Base-by-base conservation (phyloP, 306 rosid species). In the Lupinus albus region DNA sequence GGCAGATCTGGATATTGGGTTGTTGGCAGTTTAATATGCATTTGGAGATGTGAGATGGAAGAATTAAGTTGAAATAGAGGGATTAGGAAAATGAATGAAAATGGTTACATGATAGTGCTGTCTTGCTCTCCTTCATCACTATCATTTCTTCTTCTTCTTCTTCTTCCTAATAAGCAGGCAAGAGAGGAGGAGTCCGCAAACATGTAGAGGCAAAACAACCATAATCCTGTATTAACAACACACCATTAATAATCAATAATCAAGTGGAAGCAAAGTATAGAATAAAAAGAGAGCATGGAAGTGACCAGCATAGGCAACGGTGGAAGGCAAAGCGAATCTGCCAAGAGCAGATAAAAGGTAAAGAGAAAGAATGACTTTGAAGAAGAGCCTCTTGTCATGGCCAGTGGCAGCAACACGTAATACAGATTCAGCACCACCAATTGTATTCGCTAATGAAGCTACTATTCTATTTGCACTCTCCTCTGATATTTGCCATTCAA, bases 401-500 rank as follows among this genome's bases (percentile, higher is more conserved):
- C 95, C 97, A 1, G 96, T 93, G 1, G 98, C 98, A 0, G 98
- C 98, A 42, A 93, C 98, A 75, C 98, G 88, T 39, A 93, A 77
- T 3, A 93, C 98, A 44, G 98, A 93, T 75, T 89, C 98, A 1
- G 98, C 86, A 0, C 96, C 98, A 12, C 98, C 98, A 0, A 93
- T 33, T 11, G 98, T 93, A 54, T 93, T 93, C 1, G 89, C 98
- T 17, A 93, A 80, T 60, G 94, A 83, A 0, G 96, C 98, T 5
- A 89, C 88, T 20, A 89, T 68, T 66, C 76, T 46, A 58, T 84
- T 89, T 3, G 98, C 98, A 36, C 85, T 82, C 60, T 93, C 98
- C 85, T 93, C 94, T 16, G 98, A 89, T 6, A 93, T 84, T 73
- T 89, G 96, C 98, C 98, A 93, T 78, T 89, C 98, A 1, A 93